Base-by-base conservation (phyloP, 371 early-diverging fungal species). In the Lichtheimia ornata region DNA sequence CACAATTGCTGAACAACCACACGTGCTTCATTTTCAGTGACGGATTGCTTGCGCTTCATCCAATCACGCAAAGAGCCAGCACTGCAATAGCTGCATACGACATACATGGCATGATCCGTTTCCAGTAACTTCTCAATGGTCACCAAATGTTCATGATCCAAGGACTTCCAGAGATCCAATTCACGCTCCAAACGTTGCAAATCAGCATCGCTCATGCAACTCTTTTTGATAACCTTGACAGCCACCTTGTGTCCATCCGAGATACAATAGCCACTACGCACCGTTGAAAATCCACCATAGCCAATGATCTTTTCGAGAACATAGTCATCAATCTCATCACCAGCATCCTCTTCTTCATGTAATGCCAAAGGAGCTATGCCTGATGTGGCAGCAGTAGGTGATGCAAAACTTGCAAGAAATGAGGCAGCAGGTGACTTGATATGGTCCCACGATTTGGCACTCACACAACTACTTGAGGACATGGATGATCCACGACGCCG, bases 111-210 rank as follows among this genome's bases (percentile, higher is more conserved):
- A 45, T 84, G 77, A 15, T 85, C 86, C 4, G 84, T 76, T 22
- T 89, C 87, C 52, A 91, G 77, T 24, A 88, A 73, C 6, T 88
- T 86, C 18, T 79, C 59, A 60, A 92, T 77, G 2, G 74, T 66
- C 3, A 91, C 74, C 53, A 92, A 83, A 51, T 89, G 69, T 2
- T 86, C 90, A 70, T 93, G 93, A 14, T 79, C 65, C n/a, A 93
- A 71, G 13, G 77, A 74, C n/a, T 81, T 73, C 94, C 93, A 92
- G n/a, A 93, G 83, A 2, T 72, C 66, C 9, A 86, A 66, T 58
- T 91, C 92, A 50, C 77, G 65, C 20, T 84, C 81, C 15, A 85
- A 63, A 2, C 70, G 65, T 1, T 42, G 22, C 18, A 53, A 64
- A 24, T 66, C 68, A 15, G 28, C 41, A 3, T 66, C 64, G 7